Evolutionary conservation across 129 eudicot species (phyloP).

Genomic region (Flaveria trinervia): DNA sequence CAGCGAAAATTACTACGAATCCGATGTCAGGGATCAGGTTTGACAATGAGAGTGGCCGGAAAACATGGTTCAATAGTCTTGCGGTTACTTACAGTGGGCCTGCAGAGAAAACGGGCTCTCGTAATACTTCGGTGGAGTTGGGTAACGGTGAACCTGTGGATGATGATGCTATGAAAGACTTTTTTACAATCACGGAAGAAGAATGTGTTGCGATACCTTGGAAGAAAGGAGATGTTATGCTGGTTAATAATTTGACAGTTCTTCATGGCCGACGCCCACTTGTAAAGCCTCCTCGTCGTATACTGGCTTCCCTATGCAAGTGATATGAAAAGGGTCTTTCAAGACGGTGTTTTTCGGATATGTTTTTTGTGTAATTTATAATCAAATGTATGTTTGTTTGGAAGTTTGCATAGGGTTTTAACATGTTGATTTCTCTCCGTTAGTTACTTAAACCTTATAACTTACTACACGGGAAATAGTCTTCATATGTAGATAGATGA

Average conservation of each 20-base stretch:
- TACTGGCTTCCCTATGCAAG: slow-evolving; percentile 81
- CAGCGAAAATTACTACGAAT: slow-evolving; percentile 51
- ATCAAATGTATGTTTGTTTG: background rate
- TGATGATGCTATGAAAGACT: slow-evolving; percentile 48
- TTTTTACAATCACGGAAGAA: slow-evolving; percentile 60
- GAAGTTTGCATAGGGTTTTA: no score
- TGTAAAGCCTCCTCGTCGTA: slow-evolving; percentile 61
- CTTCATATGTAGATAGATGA: no score
- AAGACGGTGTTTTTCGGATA: background rate
- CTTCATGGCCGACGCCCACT: slow-evolving; percentile 74
- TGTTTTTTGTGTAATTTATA: background rate
- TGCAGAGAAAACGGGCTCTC: slow-evolving; percentile 41
- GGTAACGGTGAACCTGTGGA: slow-evolving; percentile 73
- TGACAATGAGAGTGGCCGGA: slow-evolving; percentile 53
- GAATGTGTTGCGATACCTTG: slow-evolving; percentile 74
- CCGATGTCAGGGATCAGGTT: slow-evolving; percentile 66
- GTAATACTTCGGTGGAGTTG: slow-evolving; percentile 43
- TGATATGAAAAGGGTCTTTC: slow-evolving; percentile 15
- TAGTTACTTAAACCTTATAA: no score
- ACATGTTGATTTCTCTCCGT: no score
- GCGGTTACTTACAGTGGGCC: slow-evolving; percentile 57
- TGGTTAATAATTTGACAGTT: slow-evolving; percentile 75
- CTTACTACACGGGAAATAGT: no score
- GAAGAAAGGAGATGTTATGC: slow-evolving; percentile 73
- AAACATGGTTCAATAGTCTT: slow-evolving; percentile 77